Evolutionary conservation across 768 basidiomycete genomes (phyloP).

Genomic region (Boletus tomentosulus): DNA sequence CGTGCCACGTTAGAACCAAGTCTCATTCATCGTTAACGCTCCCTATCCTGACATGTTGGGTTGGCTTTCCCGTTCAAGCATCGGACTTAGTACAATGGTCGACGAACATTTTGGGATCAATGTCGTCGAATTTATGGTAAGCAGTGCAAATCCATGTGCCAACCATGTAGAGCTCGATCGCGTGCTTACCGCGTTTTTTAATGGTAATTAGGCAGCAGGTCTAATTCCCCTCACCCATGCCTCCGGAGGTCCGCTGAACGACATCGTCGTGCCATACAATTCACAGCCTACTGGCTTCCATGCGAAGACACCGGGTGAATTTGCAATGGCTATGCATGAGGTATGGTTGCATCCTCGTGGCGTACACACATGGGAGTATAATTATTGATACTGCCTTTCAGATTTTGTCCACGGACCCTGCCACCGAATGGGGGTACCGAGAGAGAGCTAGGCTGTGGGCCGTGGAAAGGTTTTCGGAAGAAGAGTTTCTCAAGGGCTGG

Average conservation of each 20-base stretch:
- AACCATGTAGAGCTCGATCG: not conserved
- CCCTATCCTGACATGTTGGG: slow-evolving; percentile 64
- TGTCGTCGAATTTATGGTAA: slow-evolving; percentile 94
- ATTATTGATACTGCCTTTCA: slow-evolving; percentile 14
- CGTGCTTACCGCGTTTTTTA: slow-evolving; percentile 9
- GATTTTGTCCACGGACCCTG: slow-evolving; percentile 48
- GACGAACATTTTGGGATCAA: slow-evolving; percentile 99
- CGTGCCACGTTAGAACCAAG: slow-evolving; percentile 46
- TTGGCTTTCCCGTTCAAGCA: slow-evolving; percentile 69
- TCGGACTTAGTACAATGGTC: slow-evolving; percentile 94
- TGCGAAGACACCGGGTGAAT: slow-evolving; percentile 59
- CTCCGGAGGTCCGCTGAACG: slow-evolving; percentile 86
- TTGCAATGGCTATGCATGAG: slow-evolving; percentile 61
- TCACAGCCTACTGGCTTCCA: slow-evolving; percentile 81
- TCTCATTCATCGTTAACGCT: slow-evolving; percentile 81
- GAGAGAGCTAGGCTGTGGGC: slow-evolving; percentile 68
- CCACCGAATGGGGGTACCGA: slow-evolving; percentile 60
- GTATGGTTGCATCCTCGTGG: slow-evolving; percentile 28
- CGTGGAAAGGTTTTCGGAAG: slow-evolving; percentile 67
- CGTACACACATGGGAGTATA: not conserved
- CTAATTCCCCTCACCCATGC: slow-evolving; percentile 89
- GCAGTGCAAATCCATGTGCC: slow-evolving; percentile 19
- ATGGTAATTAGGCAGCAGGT: slow-evolving; percentile 74
- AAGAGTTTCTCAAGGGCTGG: slow-evolving; percentile 78
- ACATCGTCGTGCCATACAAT: slow-evolving; percentile 82